Base-by-base conservation (phyloP, 140 eudicot species). In the Ambrosia hybrid region DNA sequence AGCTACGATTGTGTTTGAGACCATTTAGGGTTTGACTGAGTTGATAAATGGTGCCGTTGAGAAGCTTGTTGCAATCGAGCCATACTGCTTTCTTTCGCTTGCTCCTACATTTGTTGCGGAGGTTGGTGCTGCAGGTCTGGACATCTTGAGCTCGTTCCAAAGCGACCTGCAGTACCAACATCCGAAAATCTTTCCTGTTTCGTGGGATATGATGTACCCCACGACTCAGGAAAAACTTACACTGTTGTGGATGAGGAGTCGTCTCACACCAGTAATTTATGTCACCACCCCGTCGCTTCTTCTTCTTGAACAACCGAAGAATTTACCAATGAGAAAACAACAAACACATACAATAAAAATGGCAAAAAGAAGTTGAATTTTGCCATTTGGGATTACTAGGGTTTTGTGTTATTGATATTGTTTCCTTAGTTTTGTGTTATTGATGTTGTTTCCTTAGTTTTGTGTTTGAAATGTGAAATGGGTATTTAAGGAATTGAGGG, bases 231-330 rank as follows among this genome's bases (percentile, higher is more conserved):
- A 78, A 86, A 46, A 83, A 70, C n/a, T 83, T 86, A 72, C 97
- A 91, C 5, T 80, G 89, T 38, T 84, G 78, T 5, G 96, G 96
- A 70, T 91, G 68, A 1, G 97, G 97, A 49, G 96, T 84, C 67
- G 82, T 77, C 81, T 79, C 76, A 73, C 96, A 89, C 97, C 97
- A 91, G 62, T 70, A 76, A 46, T 83, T 66, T 8, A 80, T 65
- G 79, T 62, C 84, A 0, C 72, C 57, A 1, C 74, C 74, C 13
- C 26, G 80, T 14, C 56, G 72, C 79, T 13, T 57, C 71, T 6
- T 73, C 83, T 49, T 73, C 52, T 34, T 46, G 65, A 11, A 57
- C 17, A 65, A 65, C 68, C 57, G 16, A 57, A 73, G 83, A 66
- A 9, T 41, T 41, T 12, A 57, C 52, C 9, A 52, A 45, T 65